A percentile compares a stretch with the other conserved stretches of the same genome.
Conservation (phyloP, 345 rosid species). For the Rhodamnia rubescens region DNA sequence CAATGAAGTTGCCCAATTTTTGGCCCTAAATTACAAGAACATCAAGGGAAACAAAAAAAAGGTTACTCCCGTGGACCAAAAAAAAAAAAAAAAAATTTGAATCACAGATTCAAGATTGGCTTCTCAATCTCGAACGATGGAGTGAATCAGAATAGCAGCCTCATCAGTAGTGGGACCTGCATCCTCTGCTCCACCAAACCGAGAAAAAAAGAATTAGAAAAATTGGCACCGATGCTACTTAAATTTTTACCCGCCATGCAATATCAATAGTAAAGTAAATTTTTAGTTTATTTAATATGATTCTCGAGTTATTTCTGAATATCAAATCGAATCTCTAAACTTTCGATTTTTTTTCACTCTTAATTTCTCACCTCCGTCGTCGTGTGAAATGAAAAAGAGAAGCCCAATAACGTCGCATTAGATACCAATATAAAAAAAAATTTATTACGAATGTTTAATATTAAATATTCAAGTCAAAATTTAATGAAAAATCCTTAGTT, state of each 20-base stretch:
- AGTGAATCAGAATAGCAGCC: conserved; percentile 57
- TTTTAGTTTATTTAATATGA: background rate
- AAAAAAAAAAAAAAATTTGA: background rate
- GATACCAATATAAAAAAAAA: too few relatives aligned
- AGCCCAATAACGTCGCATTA: background rate
- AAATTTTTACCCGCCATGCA: too few relatives aligned
- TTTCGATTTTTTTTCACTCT: background rate
- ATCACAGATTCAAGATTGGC: background rate
- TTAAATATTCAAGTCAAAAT: too few relatives aligned
- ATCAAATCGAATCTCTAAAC: background rate
- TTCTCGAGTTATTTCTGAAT: background rate
- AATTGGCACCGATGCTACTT: background rate
- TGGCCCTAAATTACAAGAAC: background rate
- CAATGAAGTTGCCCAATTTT: background rate
- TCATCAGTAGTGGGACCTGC: conserved; percentile 59
- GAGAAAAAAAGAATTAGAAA: background rate
- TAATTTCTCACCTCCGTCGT: background rate
- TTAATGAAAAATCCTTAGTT: too few relatives aligned
- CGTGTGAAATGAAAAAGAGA: background rate
- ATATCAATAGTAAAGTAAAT: background rate
- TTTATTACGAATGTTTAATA: background rate
- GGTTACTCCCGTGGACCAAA: background rate
- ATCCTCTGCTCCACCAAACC: conserved; percentile 20
- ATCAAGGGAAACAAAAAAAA: background rate
- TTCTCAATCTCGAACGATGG: conserved; percentile 42